Conservation (phyloP, 768 basidiomycete species). For the Candolleomyces eurysporus region DNA sequence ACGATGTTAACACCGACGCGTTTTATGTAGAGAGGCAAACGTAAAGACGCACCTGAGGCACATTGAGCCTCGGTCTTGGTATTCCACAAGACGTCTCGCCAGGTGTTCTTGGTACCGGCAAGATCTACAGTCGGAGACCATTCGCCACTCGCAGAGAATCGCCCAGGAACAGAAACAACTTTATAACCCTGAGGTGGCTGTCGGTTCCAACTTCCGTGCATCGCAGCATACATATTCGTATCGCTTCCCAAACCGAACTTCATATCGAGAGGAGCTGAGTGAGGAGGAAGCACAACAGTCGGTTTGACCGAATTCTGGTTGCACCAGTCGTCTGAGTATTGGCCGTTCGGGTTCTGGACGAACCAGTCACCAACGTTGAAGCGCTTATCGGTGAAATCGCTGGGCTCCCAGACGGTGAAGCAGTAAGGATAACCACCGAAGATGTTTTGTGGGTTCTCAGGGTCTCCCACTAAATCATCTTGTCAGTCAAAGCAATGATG, state of each 20-base stretch:
- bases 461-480: conserved; percentile 7
- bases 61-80: neutral
- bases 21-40: neutral
- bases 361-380: conserved; percentile 16
- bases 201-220: conserved; percentile 16
- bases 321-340: conserved; percentile 11
- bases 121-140: neutral
- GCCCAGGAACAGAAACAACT: neutral
- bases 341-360: conserved; percentile 8
- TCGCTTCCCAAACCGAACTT: conserved; percentile 12
- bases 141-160: neutral
- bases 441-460: conserved; percentile 1
- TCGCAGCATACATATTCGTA: conserved; percentile 11
- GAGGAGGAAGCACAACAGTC: conserved; percentile 7
- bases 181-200: conserved; percentile 3
- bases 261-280: conserved; percentile 11
- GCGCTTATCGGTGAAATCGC: conserved; percentile 9
- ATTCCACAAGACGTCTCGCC: neutral
- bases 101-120: neutral
- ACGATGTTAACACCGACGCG: neutral
- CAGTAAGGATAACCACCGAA: conserved; percentile 16
- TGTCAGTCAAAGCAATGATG: neutral
- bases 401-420: conserved; percentile 10
- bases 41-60: neutral
- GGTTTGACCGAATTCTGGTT: conserved; percentile 8